Conservation (phyloP, 371 early-diverging fungal genomes). For the Rhizopus arrhizus region DNA sequence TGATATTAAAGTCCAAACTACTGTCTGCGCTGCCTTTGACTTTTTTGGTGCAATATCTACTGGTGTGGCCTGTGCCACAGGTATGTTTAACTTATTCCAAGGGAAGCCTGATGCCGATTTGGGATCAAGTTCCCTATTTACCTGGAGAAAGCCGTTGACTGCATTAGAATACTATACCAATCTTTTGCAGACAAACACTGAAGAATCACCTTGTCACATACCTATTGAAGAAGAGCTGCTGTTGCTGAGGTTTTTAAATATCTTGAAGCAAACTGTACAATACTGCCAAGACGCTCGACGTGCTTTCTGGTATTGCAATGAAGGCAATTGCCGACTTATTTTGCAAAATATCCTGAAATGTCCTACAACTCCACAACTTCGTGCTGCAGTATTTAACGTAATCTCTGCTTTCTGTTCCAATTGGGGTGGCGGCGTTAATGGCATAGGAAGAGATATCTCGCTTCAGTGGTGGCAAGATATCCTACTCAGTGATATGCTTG, state of each 20-base stretch:
- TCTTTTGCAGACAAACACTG: slow-evolving; percentile 13
- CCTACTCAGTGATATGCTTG: slow-evolving; percentile 35
- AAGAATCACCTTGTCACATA: slow-evolving; percentile 16
- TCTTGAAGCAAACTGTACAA: slow-evolving; percentile 44
- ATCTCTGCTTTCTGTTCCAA: slow-evolving; percentile 47
- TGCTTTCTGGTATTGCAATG: slow-evolving; percentile 28
- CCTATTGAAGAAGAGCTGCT: slow-evolving; percentile 37
- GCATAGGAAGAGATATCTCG: slow-evolving; percentile 32
- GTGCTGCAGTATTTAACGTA: slow-evolving; percentile 43
- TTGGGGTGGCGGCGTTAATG: slow-evolving; percentile 42
- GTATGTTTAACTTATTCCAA: slow-evolving; percentile 34
- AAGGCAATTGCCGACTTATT: not conserved
- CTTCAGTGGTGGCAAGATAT: slow-evolving; percentile 36
- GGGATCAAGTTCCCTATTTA: slow-evolving; percentile 30
- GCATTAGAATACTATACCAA: slow-evolving; percentile 40
- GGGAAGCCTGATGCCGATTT: slow-evolving; percentile 25
- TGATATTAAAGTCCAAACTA: slow-evolving; percentile 39
- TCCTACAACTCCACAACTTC: slow-evolving; percentile 34
- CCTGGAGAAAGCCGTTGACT: slow-evolving; percentile 47
- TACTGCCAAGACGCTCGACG: slow-evolving; percentile 38
- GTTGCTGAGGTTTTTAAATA: slow-evolving; percentile 29
- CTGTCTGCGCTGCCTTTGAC: slow-evolving; percentile 41
- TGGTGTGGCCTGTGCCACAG: slow-evolving; percentile 38
- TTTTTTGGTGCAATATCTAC: slow-evolving; percentile 44
- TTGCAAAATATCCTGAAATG: slow-evolving; percentile 29